phyloP scores from a whole-genome alignment of 1,139 yeast species.

The Pichiaceae sp. region DNA sequence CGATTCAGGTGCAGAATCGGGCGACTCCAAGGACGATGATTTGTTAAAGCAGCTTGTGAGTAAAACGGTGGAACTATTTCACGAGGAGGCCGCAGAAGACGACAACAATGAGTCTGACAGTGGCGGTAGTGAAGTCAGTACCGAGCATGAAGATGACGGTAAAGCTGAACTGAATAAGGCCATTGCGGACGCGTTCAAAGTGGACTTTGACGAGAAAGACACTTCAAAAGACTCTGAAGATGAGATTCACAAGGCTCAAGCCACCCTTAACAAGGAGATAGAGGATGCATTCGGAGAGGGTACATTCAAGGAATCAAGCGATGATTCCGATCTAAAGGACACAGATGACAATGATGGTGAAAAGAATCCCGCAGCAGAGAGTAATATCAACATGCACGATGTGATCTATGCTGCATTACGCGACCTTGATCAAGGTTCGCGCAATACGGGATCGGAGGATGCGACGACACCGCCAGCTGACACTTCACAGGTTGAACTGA shows the following conservation, averaged over 20 bases:
- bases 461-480: constrained; percentile 3
- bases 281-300: no score
- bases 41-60: background rate
- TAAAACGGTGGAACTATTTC: background rate
- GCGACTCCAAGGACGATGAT: background rate
- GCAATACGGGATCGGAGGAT: constrained; percentile 1
- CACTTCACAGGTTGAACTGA: constrained; percentile 9
- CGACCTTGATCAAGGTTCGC: background rate
- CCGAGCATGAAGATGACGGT: constrained; percentile 6
- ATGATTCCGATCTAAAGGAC: background rate
- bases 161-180: constrained; percentile 10
- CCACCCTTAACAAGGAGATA: constrained; percentile 13
- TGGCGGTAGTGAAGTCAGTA: constrained; percentile 1
- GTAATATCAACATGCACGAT: constrained; percentile 12
- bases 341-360: background rate
- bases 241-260: constrained; percentile 7
- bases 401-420: constrained; percentile 6
- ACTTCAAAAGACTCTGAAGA: background rate
- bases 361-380: constrained; percentile 5
- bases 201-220: constrained; percentile 1
- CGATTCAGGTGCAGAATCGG: background rate
- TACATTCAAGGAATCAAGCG: constrained; percentile 5
- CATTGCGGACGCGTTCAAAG: constrained; percentile 16
- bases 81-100: background rate
- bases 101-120: background rate